Evolutionary conservation across 495 filamentous ascomycete species (phyloP), one percentile per base, ranked within the genome.

Genomic region (Bacidia rubella): DNA sequence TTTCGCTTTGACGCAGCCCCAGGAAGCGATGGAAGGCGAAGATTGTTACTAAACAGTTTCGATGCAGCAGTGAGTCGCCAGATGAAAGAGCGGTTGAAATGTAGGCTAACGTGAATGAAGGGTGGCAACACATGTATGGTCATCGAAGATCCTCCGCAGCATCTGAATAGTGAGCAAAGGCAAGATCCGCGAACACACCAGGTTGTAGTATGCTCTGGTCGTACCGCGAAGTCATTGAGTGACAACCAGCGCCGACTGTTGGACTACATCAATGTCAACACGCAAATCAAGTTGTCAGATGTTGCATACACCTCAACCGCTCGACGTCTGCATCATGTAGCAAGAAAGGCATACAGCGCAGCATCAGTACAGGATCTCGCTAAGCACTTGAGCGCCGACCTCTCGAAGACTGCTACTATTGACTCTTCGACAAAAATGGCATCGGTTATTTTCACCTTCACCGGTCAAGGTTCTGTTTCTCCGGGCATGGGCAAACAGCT

Each of bases 221-320:
- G 60, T 11, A 63, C 54, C n/a, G 42, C 46, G 19, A 27, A 50
- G 2, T 66, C 69, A 0, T 52, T 73, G 0, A 53, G 64, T 22
- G 47, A 41, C 10, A 72, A 71, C 47, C 27, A 69, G 0, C 22
- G 50, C 17, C 21, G 57, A 3, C 39, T 68, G 0, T 19, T 53
- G 10, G 32, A 58, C 0, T 82, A 76, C 65, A 68, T 87, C 51
- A 67, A 74, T n/a, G 49, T 68, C 47, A 70, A 79, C 42, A 66
- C 74, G 1, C 70, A 71, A 0, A 38, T 47, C 3, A 59, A 55
- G 1, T 59, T 87, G 7, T 64, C 70, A 1, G 67, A 75, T 47
- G 65, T 90, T 0, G 75, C 84, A 2, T 90, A 87, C 63, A 83
- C 83, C 2, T 82, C 79, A 2, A 86, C 81, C 2, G 85, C 83